Base-by-base conservation (phyloP, 768 basidiomycete species). In the Xerocomellus amylosporus region DNA sequence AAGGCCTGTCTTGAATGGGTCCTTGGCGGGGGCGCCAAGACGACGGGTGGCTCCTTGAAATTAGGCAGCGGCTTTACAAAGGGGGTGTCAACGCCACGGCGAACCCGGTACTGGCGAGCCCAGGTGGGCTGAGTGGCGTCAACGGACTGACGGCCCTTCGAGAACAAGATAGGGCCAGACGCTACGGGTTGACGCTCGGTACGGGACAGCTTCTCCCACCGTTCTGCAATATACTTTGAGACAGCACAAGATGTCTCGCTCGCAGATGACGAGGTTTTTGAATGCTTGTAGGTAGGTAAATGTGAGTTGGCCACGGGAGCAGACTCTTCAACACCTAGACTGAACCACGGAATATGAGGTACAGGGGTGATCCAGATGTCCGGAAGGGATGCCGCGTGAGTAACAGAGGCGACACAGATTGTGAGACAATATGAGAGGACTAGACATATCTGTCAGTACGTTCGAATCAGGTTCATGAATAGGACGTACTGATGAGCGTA, bases 261-360 rank as follows among this genome's bases (percentile, higher is more conserved):
- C 49, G 38, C 49, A 8, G 54, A 49, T n/a, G 46, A 63, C 43
- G 33, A 8, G 2, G 36, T 39, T 39, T 51, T 58, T 7, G 49
- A 46, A 46, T 46, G 50, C 34, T 62, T 59, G 22, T 40, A 58
- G 2, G 61, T 33, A 40, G 59, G 54, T 37, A 41, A 31, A 4
- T 56, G 45, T 43, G 57, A 28, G 15, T 49, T 45, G 31, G 14
- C 22, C 15, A 50, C 37, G 15, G 62, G 45, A 20, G 30, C 20
- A 0, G 50, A 44, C 3, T 38, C n/a, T 28, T 58, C 46, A 22
- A 49, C 28, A n/a, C 37, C 49, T 3, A 49, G 54, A 53, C 64
- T 39, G 63, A 86, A 89, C 88, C 88, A 89, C 15, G 77, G 75
- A 19, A 87, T 72, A 14, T 72, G 64, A 55, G 79, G 79, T 33